These are phyloP conservation scores for Scheffersomyces amazonensis DNA, from an alignment of 805 yeast genomes.

Conservation along the genomic window DNA sequence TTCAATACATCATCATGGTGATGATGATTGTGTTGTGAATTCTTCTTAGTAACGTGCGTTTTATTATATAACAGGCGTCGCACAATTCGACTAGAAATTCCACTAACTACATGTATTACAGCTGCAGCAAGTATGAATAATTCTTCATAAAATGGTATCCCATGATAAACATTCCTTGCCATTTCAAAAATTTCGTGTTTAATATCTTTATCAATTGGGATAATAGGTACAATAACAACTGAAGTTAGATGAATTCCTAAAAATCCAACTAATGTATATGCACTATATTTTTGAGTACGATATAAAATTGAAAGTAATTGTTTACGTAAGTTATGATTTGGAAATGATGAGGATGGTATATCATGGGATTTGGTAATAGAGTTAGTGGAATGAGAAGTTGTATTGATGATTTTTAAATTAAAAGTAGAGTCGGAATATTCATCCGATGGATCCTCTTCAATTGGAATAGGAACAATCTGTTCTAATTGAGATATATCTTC, in stretches of 20 bases:
- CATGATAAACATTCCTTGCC: conserved; percentile 60
- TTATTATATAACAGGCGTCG: too few relatives aligned
- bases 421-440: too few relatives aligned
- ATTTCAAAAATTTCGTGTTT: conserved; percentile 57
- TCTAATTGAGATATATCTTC: not conserved
- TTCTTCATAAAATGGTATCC: conserved; percentile 46
- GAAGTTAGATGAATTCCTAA: conserved; percentile 55
- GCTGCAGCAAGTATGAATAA: conserved; percentile 46
- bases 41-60: not conserved
- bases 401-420: too few relatives aligned
- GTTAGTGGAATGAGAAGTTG: too few relatives aligned
- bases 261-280: conserved; percentile 55
- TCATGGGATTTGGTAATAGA: too few relatives aligned
- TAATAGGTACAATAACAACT: conserved; percentile 54
- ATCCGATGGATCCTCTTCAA: not conserved
- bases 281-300: conserved; percentile 56
- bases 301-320: conserved; percentile 8
- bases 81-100: conserved; percentile 43
- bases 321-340: not conserved
- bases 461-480: not conserved
- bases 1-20: conserved; percentile 2
- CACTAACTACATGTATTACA: conserved; percentile 50
- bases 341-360: too few relatives aligned
- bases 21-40: too few relatives aligned
- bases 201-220: conserved; percentile 30